These are phyloP conservation scores for Populus nigra DNA, from an alignment of 345 rosid genomes.

Conservation along the genomic window DNA sequence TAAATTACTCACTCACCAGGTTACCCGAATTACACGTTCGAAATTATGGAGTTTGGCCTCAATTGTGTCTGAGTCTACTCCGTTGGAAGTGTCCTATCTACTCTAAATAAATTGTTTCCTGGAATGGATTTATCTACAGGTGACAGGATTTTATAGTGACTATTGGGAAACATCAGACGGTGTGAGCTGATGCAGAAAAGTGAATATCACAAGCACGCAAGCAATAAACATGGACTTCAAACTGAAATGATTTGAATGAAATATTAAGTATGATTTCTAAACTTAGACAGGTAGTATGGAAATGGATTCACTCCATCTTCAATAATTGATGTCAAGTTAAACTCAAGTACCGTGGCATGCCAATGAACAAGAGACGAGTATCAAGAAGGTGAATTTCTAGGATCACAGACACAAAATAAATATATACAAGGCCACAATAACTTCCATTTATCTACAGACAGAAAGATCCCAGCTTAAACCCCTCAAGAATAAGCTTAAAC, in stretches of 20 bases:
- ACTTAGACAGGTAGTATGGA: no score
- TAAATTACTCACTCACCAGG: not conserved
- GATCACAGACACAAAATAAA: not conserved
- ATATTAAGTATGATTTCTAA: not conserved
- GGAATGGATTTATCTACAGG: not conserved
- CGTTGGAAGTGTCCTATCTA: not conserved
- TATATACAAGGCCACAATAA: not conserved
- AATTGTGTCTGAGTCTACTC: not conserved
- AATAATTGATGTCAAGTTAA: no score
- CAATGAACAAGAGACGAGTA: not conserved
- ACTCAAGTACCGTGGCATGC: not conserved
- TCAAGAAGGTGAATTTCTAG: not conserved
- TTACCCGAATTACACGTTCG: not conserved
- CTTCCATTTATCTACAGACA: not conserved
- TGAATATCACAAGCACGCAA: not conserved
- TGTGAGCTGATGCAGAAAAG: not conserved
- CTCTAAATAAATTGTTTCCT: not conserved
- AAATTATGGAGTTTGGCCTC: not conserved
- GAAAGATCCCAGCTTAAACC: no score
- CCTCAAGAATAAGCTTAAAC: no score
- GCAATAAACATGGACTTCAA: not conserved
- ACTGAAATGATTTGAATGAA: not conserved
- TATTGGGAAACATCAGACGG: not conserved
- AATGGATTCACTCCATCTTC: no score
- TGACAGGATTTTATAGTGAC: not conserved